phyloP scores from a whole-genome alignment of 208 protist species.

The Leishmania arabica region DNA sequence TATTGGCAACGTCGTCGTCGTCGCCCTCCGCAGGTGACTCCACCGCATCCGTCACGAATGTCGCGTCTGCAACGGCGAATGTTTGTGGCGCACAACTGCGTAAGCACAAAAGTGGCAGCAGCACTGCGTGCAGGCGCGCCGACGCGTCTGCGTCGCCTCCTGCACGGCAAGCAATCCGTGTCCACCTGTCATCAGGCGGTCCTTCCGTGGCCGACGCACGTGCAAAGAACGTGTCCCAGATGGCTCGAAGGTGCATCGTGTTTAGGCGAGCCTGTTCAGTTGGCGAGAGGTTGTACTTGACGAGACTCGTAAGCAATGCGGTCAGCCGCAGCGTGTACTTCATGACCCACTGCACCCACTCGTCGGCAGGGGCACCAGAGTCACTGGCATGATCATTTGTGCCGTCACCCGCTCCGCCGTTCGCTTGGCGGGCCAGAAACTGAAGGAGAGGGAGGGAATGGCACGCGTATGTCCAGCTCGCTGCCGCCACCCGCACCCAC shows the following conservation, averaged over 20 bases:
- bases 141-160: neutral
- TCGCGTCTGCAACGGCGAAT: neutral
- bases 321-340: slow-evolving; percentile 26
- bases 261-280: neutral
- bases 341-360: slow-evolving; percentile 21
- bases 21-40: neutral
- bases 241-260: slow-evolving; percentile 16
- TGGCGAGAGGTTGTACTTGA: neutral
- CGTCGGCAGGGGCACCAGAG: neutral
- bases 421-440: slow-evolving; percentile 4
- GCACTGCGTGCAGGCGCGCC: slow-evolving; percentile 24
- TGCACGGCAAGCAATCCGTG: neutral
- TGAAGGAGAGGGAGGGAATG: slow-evolving; percentile 27
- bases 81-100: slow-evolving; percentile 35
- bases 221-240: slow-evolving; percentile 29
- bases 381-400: neutral
- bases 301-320: neutral
- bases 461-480: slow-evolving; percentile 7
- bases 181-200: neutral
- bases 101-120: slow-evolving; percentile 66
- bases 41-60: neutral
- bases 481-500: slow-evolving; percentile 21
- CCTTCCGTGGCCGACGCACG: neutral
- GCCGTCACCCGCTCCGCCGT: neutral
- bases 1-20: neutral